Evolutionary conservation across 345 rosid genomes (phyloP).

Genomic region (Lenwebbia sp.): DNA sequence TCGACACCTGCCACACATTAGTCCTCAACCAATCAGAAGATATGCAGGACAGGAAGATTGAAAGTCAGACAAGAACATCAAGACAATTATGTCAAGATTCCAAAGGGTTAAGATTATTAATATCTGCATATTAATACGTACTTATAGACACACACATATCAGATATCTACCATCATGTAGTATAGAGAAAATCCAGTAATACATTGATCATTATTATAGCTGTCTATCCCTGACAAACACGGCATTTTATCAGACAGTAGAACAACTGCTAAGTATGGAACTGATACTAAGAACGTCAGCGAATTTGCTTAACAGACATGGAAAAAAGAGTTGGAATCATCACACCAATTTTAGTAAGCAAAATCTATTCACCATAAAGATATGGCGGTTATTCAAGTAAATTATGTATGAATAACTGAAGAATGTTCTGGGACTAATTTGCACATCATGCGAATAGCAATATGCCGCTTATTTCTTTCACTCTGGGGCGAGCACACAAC

Average conservation of each 20-base stretch:
- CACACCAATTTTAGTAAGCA: not conserved
- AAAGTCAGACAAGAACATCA: not conserved
- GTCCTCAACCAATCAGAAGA: not conserved
- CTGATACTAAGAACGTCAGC: not conserved
- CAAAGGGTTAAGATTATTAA: not conserved
- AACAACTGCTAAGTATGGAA: not conserved
- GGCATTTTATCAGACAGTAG: not conserved
- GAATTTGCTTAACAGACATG: not conserved
- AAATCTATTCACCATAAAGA: not conserved
- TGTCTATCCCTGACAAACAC: not conserved
- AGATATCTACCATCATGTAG: not conserved
- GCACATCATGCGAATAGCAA: not conserved
- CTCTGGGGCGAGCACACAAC: not conserved
- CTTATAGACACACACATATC: not conserved
- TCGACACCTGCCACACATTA: slow-evolving; percentile 44
- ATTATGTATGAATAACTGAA: not conserved
- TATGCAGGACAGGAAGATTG: not conserved
- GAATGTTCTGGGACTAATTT: not conserved
- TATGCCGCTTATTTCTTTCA: not conserved
- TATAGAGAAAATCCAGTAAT: not conserved
- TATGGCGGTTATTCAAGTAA: not conserved
- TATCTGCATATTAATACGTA: not conserved
- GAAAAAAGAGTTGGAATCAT: not conserved
- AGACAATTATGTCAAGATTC: not conserved
- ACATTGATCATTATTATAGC: not conserved